Evolutionary conservation across 805 yeast genomes (phyloP).

Genomic region (Ascoidea tarda): DNA sequence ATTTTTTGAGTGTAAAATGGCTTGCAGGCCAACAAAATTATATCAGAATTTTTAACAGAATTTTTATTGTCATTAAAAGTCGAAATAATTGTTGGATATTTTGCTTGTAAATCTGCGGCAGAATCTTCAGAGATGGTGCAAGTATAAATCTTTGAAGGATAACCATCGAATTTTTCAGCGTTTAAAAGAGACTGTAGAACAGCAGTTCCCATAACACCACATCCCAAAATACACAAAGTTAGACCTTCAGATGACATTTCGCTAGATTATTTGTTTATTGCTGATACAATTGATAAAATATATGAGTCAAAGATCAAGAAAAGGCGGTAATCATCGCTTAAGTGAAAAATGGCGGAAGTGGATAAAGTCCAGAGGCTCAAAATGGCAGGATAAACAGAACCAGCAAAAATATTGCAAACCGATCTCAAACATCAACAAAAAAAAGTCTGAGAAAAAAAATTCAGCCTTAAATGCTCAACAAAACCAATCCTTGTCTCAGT

Average conservation of each 20-base stretch:
- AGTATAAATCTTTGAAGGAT: slow-evolving; percentile 66
- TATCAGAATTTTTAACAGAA: slow-evolving; percentile 51
- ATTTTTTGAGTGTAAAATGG: slow-evolving; percentile 66
- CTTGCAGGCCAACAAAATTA: slow-evolving; percentile 75
- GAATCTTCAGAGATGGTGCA: slow-evolving; percentile 50
- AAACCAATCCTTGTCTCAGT: no score
- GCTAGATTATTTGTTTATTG: neutral
- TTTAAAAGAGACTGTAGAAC: slow-evolving; percentile 67
- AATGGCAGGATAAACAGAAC: no score
- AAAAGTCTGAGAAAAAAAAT: no score
- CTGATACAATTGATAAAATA: no score
- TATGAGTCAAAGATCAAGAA: no score
- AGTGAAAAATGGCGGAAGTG: no score
- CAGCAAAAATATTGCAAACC: no score
- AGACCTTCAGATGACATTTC: slow-evolving; percentile 16
- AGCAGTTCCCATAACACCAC: slow-evolving; percentile 96
- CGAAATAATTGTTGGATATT: slow-evolving; percentile 37
- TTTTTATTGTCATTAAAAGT: slow-evolving; percentile 35
- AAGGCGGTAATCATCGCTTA: no score
- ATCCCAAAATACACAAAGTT: slow-evolving; percentile 71
- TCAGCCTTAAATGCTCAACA: no score
- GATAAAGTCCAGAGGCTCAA: no score
- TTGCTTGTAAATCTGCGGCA: slow-evolving; percentile 30
- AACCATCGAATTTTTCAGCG: slow-evolving; percentile 23
- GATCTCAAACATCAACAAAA: no score